phyloP scores from a whole-genome alignment of 1,284 basidiomycete genomes.

The Leccinum variabile region DNA sequence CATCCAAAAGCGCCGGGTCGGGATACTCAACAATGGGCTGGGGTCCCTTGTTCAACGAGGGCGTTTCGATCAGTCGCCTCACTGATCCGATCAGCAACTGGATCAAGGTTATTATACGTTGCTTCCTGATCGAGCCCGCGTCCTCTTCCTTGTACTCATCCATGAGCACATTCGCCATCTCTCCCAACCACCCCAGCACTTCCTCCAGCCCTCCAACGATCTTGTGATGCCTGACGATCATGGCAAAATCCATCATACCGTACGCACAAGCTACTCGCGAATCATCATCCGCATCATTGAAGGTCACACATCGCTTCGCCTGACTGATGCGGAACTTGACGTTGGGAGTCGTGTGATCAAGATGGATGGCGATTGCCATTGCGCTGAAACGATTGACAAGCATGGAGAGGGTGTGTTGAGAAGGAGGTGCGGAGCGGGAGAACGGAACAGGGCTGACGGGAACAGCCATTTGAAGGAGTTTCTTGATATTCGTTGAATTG shows the following conservation, averaged over 20 bases:
- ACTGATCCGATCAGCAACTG: conserved; percentile 63
- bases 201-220: conserved; percentile 50
- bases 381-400: conserved; percentile 86
- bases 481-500: conserved; percentile 58
- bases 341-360: conserved; percentile 58
- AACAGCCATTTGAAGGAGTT: conserved; percentile 76
- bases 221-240: conserved; percentile 62
- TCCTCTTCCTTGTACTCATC: conserved; percentile 50
- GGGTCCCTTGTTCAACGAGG: conserved; percentile 40
- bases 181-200: conserved; percentile 67
- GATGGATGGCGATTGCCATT: conserved; percentile 73
- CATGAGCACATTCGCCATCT: conserved; percentile 60
- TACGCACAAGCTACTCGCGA: conserved; percentile 76
- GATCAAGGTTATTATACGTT: conserved; percentile 36
- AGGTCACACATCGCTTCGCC: conserved; percentile 68
- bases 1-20: conserved; percentile 60
- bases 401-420: conserved; percentile 67
- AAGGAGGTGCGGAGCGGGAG: conserved; percentile 54
- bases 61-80: conserved; percentile 58
- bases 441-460: conserved; percentile 75
- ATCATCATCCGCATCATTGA: conserved; percentile 66
- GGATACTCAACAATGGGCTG: conserved; percentile 51
- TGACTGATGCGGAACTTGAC: conserved; percentile 57
- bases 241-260: conserved; percentile 75
- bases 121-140: conserved; percentile 13